phyloP scores from a whole-genome alignment of 352 stramenopile species.

The Phytophthora quininea region DNA sequence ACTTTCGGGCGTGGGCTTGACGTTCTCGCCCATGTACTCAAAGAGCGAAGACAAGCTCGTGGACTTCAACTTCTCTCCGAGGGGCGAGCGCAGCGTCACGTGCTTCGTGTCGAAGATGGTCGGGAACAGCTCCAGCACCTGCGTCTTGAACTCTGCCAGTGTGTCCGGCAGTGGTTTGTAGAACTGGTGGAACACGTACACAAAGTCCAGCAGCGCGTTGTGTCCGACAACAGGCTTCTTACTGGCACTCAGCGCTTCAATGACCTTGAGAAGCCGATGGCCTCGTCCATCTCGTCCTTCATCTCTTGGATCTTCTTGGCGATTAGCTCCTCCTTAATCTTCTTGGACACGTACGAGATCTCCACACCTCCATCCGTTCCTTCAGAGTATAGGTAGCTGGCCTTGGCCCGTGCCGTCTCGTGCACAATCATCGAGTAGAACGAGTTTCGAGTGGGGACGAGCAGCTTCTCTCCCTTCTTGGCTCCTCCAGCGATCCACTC shows the following conservation, averaged over 20 bases:
- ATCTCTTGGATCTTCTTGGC: constrained; percentile 55
- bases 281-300: constrained; percentile 65
- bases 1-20: constrained; percentile 57
- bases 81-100: constrained; percentile 56
- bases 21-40: constrained; percentile 76
- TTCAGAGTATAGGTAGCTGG: constrained; percentile 71
- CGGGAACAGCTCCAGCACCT: constrained; percentile 75
- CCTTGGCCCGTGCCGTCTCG: constrained; percentile 60
- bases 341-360: constrained; percentile 64
- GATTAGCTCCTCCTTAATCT: constrained; percentile 70
- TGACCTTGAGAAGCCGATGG: constrained; percentile 81
- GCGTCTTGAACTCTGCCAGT: constrained; percentile 71
- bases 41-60: constrained; percentile 73
- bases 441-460: constrained; percentile 64
- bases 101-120: constrained; percentile 86
- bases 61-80: constrained; percentile 62
- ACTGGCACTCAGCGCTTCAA: constrained; percentile 71
- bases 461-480: constrained; percentile 63
- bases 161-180: constrained; percentile 75
- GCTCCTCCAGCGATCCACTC: constrained; percentile 55
- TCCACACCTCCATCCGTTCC: constrained; percentile 47
- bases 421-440: constrained; percentile 81
- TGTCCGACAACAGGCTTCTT: constrained; percentile 82
- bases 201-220: constrained; percentile 86
- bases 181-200: constrained; percentile 87